A percentile compares a stretch with the other conserved stretches of the same genome.
These are phyloP conservation scores for Scenedesmus sp. DNA, from an alignment of 163 green algal species.

Conservation along the genomic window DNA sequence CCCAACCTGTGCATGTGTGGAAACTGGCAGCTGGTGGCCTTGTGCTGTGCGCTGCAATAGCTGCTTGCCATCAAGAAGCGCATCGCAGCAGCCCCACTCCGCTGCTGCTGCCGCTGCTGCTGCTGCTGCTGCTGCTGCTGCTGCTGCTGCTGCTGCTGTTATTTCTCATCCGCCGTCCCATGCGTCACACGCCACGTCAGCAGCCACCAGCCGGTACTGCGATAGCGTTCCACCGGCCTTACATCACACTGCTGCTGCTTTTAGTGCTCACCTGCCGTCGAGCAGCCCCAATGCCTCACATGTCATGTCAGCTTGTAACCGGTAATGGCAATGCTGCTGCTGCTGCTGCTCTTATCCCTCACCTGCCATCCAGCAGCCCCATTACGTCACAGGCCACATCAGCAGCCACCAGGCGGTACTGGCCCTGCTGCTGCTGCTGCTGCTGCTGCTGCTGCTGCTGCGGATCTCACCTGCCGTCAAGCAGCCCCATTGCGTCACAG, in stretches of 20 bases:
- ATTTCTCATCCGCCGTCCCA: not conserved
- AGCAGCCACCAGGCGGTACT: not conserved
- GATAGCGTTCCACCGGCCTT: not conserved
- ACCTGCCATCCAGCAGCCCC: conserved; percentile 31
- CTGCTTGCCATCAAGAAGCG: no score
- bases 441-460: not conserved
- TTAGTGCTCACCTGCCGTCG: no score
- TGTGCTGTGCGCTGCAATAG: no score
- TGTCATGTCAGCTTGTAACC: no score
- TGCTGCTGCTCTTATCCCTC: not conserved
- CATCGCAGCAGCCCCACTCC: no score
- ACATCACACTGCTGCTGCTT: not conserved
- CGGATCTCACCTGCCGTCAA: conserved; percentile 20
- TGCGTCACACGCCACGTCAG: conserved; percentile 2
- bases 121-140: no score
- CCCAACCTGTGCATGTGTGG: not conserved
- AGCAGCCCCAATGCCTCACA: no score
- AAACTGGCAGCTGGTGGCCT: not conserved
- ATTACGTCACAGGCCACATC: not conserved
- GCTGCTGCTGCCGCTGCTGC: no score
- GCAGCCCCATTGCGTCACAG: conserved; percentile 29
- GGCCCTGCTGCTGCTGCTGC: not conserved
- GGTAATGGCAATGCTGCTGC: not conserved
- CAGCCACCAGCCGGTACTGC: conserved; percentile 4
- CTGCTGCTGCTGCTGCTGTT: no score